phyloP scores from a whole-genome alignment of 2,329 filamentous ascomycete species.

The Fusarium odoratissimum region DNA sequence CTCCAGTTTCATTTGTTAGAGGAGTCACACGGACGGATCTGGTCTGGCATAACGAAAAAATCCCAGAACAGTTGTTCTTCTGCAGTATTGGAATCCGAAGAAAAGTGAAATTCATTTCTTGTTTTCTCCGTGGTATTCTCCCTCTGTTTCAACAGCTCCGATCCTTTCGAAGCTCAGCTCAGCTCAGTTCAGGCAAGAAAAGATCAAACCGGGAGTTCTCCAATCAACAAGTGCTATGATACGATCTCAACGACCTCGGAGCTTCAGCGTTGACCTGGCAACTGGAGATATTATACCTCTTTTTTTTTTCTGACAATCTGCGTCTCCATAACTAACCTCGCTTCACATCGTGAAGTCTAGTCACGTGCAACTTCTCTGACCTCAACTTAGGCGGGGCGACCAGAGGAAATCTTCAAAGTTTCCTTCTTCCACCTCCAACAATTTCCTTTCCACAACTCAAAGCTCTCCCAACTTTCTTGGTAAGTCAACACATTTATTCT shows the following conservation, averaged over 20 bases:
- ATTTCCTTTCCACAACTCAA: slow-evolving; percentile 8
- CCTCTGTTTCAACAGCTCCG: slow-evolving; percentile 12
- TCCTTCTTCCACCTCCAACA: slow-evolving; percentile 17
- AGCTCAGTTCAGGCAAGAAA: slow-evolving; percentile 5
- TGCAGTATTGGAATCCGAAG: slow-evolving; percentile 45
- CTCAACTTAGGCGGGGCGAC: slow-evolving; percentile 40
- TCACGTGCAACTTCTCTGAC: slow-evolving; percentile 27
- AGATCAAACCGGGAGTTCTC: slow-evolving; percentile 4
- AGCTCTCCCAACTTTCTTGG: slow-evolving; percentile 43
- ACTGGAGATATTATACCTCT: slow-evolving; percentile 6
- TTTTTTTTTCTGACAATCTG: slow-evolving; percentile 15
- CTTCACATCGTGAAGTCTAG: slow-evolving; percentile 19
- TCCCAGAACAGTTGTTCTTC: slow-evolving; percentile 48
- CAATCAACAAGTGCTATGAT: slow-evolving; percentile 36
- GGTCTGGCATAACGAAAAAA: slow-evolving; percentile 48
- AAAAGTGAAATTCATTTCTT: slow-evolving; percentile 45
- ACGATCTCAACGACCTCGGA: slow-evolving; percentile 15
- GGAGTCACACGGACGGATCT: slow-evolving; percentile 49
- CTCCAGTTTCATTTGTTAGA: slow-evolving; percentile 49
- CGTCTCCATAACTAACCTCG: slow-evolving; percentile 22
- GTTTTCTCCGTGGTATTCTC: slow-evolving; percentile 20
- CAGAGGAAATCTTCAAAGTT: slow-evolving; percentile 13
- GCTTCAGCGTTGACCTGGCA: slow-evolving; percentile 18
- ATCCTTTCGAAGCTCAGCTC: slow-evolving; percentile 12
- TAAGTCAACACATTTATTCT: slow-evolving; percentile 44